Percentiles rank a stretch among this genome's conserved stretches.
Evolutionary conservation across 352 stramenopile genomes (phyloP).

Genomic region (Phytophthora podocarpi): DNA sequence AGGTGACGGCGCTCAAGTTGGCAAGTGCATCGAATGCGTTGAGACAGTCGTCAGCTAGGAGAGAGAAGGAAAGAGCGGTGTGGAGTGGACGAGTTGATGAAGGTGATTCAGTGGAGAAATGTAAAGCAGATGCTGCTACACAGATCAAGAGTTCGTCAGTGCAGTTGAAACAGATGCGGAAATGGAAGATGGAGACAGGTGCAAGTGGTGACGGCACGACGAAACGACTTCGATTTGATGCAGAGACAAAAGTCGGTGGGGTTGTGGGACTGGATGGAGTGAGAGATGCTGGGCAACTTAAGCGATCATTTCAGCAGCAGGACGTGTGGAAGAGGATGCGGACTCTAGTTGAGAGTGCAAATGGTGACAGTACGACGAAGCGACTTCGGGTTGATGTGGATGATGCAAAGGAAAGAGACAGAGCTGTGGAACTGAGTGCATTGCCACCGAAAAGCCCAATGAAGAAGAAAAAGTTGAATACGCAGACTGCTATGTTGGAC

Average conservation of each 20-base stretch:
- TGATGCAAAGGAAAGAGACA: background rate
- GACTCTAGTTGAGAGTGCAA: background rate
- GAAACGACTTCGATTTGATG: background rate
- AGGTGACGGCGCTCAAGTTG: background rate
- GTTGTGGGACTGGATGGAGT: background rate
- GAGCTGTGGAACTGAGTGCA: constrained; percentile 3
- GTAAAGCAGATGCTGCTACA: background rate
- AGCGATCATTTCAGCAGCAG: background rate
- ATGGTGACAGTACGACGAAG: constrained; percentile 3
- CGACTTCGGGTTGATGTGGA: background rate
- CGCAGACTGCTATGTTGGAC: constrained; percentile 9
- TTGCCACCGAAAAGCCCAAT: constrained; percentile 11
- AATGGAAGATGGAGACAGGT: background rate
- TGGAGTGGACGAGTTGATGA: background rate
- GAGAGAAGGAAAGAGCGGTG: background rate
- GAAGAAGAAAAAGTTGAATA: constrained; percentile 23
- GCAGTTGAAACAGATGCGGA: background rate
- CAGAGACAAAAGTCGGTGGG: background rate
- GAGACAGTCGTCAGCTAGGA: constrained; percentile 4
- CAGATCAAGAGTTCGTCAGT: background rate
- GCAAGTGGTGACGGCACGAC: background rate
- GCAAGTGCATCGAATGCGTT: background rate
- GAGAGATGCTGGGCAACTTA: background rate
- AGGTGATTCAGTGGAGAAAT: background rate
- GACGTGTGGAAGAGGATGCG: background rate